Conservation (phyloP, 331 rosid genomes). For the Saraca asoca region DNA sequence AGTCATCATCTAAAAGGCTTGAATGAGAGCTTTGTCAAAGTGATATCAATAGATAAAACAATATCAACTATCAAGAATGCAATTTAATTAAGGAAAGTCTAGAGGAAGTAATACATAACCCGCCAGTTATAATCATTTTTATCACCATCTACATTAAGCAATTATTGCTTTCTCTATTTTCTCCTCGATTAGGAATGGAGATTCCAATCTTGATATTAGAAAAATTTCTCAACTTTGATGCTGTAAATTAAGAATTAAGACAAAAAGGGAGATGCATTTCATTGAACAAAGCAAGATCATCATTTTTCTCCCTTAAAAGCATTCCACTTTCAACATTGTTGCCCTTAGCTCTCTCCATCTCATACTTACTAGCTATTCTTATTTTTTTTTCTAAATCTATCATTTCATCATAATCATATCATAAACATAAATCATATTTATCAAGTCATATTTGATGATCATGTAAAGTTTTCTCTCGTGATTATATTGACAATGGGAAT, state of each 20-base stretch:
- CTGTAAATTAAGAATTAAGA: conserved; percentile 46
- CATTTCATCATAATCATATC: too few species aligned
- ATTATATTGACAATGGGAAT: too few species aligned
- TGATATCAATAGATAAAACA: too few species aligned
- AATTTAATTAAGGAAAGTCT: conserved; percentile 16
- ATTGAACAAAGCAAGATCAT: conserved; percentile 71
- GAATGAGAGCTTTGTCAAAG: too few species aligned
- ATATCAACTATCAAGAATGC: not conserved
- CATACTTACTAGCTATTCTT: too few species aligned
- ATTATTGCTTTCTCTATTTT: conserved; percentile 63
- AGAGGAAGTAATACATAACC: conserved; percentile 32
- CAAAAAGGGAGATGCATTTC: conserved; percentile 52
- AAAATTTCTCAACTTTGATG: conserved; percentile 63
- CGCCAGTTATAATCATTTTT: conserved; percentile 85
- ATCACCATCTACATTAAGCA: conserved; percentile 69
- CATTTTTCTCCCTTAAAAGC: conserved; percentile 65
- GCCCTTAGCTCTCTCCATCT: conserved; percentile 57
- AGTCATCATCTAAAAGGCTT: too few species aligned
- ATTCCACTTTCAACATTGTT: conserved; percentile 64
- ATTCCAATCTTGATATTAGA: conserved; percentile 66
- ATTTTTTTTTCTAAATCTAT: too few species aligned
- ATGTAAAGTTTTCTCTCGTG: too few species aligned
- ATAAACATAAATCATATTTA: too few species aligned
- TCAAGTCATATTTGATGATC: too few species aligned
- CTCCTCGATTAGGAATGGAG: conserved; percentile 67